Conservation (phyloP, 2,329 filamentous ascomycete species). For the Capronia epimyces region DNA sequence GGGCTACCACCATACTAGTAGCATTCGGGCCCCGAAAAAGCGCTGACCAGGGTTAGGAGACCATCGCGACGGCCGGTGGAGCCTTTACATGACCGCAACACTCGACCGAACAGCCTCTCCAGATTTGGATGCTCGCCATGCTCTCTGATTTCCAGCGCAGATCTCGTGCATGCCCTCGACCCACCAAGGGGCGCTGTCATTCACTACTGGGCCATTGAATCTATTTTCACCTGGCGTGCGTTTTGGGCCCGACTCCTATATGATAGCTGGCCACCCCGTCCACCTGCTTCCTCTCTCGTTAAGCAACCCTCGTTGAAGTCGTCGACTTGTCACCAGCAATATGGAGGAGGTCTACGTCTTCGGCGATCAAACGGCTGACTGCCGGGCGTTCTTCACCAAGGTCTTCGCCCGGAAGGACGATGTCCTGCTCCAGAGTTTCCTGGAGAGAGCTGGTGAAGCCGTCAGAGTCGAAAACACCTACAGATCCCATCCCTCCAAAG, state of each 20-base stretch:
- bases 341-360: conserved; percentile 42
- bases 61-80: conserved; percentile 21
- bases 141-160: conserved; percentile 26
- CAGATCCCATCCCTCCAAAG: conserved; percentile 29
- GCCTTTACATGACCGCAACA: conserved; percentile 23
- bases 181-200: conserved; percentile 26
- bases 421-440: conserved; percentile 39
- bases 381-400: conserved; percentile 39
- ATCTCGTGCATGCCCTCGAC: conserved; percentile 27
- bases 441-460: conserved; percentile 41
- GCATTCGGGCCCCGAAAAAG: conserved; percentile 27
- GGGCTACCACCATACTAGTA: too few relatives aligned
- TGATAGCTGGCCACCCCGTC: conserved; percentile 24
- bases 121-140: conserved; percentile 27
- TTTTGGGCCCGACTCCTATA: conserved; percentile 23
- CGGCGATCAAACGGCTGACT: conserved; percentile 44
- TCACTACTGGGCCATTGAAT: conserved; percentile 22
- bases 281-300: conserved; percentile 15
- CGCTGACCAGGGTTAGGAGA: conserved; percentile 13
- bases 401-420: conserved; percentile 41
- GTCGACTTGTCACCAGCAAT: conserved; percentile 22
- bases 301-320: conserved; percentile 28
- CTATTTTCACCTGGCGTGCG: conserved; percentile 27
- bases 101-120: conserved; percentile 27
- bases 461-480: conserved; percentile 38